These are phyloP conservation scores for Apophysomyces ossiformis DNA, from an alignment of 371 early-diverging fungal species.

Conservation along the genomic window DNA sequence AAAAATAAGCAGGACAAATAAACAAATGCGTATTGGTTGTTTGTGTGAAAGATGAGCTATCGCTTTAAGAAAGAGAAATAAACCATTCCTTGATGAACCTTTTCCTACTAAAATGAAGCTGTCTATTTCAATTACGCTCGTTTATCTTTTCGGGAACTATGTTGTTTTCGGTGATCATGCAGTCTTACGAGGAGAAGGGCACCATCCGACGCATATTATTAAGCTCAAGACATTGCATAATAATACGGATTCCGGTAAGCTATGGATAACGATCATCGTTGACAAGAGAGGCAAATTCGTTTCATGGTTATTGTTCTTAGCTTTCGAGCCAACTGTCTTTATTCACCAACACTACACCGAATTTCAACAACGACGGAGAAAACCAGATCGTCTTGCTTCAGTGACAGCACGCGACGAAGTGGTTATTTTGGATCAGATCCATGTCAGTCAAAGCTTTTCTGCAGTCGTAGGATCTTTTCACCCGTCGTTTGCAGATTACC, in stretches of 20 bases:
- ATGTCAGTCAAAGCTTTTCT: slow-evolving; percentile 22
- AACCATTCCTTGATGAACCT: not conserved
- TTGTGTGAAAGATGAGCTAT: not conserved
- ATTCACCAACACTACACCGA: slow-evolving; percentile 22
- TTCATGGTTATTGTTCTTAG: not conserved
- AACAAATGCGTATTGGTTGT: too few species aligned
- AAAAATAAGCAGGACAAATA: too few species aligned
- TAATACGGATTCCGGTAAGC: not conserved
- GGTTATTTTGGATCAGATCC: slow-evolving; percentile 16
- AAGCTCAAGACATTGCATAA: slow-evolving; percentile 15
- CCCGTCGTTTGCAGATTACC: slow-evolving; percentile 34
- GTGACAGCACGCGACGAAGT: not conserved
- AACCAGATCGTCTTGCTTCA: not conserved
- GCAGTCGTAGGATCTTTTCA: slow-evolving; percentile 31
- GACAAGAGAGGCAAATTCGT: not conserved
- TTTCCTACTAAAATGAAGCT: not conserved
- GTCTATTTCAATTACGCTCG: not conserved
- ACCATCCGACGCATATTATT: slow-evolving; percentile 16
- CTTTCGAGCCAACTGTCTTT: slow-evolving; percentile 16
- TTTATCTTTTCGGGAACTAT: not conserved
- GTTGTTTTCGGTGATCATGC: not conserved
- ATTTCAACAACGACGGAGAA: slow-evolving; percentile 14
- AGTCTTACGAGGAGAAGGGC: not conserved
- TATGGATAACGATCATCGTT: not conserved
- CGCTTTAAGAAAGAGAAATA: not conserved